These are phyloP conservation scores for Austroboletus eburneus DNA, from an alignment of 768 basidiomycete genomes.

Conservation along the genomic window DNA sequence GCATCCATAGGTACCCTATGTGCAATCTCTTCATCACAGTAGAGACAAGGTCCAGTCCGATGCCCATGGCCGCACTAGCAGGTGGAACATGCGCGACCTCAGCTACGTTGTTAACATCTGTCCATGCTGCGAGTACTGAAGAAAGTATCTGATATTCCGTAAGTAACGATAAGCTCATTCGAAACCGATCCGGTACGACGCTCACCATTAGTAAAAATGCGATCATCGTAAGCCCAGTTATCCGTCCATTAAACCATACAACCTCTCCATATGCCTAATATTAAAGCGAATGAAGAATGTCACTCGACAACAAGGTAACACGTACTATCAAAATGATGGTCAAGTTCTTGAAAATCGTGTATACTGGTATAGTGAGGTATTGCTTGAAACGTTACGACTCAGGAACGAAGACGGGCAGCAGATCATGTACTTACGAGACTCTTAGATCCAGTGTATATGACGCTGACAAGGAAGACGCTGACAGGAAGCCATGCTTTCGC, in stretches of 20 bases:
- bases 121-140: conserved; percentile 95
- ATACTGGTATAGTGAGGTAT: conserved; percentile 94
- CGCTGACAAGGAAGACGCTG: conserved; percentile 83
- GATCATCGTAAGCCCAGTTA: conserved; percentile 82
- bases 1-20: conserved; percentile 95
- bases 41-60: conserved; percentile 36
- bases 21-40: conserved; percentile 53
- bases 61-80: conserved; percentile 24
- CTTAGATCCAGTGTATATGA: conserved; percentile 98
- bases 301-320: conserved; percentile 8
- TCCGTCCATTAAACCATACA: conserved; percentile 89
- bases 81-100: conserved; percentile 26
- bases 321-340: conserved; percentile 97
- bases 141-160: conserved; percentile 66
- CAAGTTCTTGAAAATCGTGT: conserved; percentile 99
- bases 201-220: conserved; percentile 91
- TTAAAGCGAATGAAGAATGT: background rate
- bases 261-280: conserved; percentile 93
- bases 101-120: conserved; percentile 56
- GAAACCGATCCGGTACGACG: background rate
- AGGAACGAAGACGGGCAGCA: background rate
- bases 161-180: background rate
- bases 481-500: conserved; percentile 95
- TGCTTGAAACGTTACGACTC: conserved; percentile 50
- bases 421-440: conserved; percentile 82